phyloP scores from a whole-genome alignment of 805 yeast genomes.

The Kodamaea jinghongensis region DNA sequence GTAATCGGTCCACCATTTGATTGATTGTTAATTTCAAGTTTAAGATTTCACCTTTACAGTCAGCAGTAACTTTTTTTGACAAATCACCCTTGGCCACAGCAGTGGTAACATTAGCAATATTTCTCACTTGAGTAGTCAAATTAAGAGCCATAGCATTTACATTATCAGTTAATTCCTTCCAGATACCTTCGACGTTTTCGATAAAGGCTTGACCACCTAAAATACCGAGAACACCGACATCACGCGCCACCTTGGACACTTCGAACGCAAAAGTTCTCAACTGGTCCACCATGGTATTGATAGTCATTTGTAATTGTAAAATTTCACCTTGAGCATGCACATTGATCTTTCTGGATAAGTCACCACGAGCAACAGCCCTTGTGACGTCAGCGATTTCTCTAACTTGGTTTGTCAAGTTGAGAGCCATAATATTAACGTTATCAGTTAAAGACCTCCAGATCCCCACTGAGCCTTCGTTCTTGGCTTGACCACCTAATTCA shows the following conservation, averaged over 20 bases:
- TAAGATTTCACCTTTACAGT: slow-evolving; percentile 64
- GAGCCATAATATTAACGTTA: slow-evolving; percentile 85
- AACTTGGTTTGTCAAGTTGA: slow-evolving; percentile 65
- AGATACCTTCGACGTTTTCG: slow-evolving; percentile 77
- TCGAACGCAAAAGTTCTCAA: slow-evolving; percentile 80
- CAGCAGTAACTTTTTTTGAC: slow-evolving; percentile 80
- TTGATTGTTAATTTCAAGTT: slow-evolving; percentile 47
- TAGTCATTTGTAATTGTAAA: slow-evolving; percentile 78
- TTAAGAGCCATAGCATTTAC: slow-evolving; percentile 89
- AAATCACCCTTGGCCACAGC: slow-evolving; percentile 85
- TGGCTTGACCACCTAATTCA: slow-evolving; percentile 85
- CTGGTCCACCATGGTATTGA: slow-evolving; percentile 87
- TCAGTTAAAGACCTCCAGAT: slow-evolving; percentile 84
- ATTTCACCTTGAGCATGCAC: slow-evolving; percentile 93
- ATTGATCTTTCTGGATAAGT: slow-evolving; percentile 74
- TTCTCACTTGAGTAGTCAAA: slow-evolving; percentile 83
- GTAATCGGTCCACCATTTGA: slow-evolving; percentile 52
- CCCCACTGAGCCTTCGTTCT: slow-evolving; percentile 80
- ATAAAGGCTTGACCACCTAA: slow-evolving; percentile 86
- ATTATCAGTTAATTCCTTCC: slow-evolving; percentile 85
- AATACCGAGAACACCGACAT: slow-evolving; percentile 86
- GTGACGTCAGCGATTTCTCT: slow-evolving; percentile 89
- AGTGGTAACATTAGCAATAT: slow-evolving; percentile 83
- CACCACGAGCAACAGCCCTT: slow-evolving; percentile 85
- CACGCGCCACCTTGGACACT: slow-evolving; percentile 82